These are phyloP conservation scores for Parathielavia appendiculata DNA, from an alignment of 495 filamentous ascomycete species.

Conservation along the genomic window DNA sequence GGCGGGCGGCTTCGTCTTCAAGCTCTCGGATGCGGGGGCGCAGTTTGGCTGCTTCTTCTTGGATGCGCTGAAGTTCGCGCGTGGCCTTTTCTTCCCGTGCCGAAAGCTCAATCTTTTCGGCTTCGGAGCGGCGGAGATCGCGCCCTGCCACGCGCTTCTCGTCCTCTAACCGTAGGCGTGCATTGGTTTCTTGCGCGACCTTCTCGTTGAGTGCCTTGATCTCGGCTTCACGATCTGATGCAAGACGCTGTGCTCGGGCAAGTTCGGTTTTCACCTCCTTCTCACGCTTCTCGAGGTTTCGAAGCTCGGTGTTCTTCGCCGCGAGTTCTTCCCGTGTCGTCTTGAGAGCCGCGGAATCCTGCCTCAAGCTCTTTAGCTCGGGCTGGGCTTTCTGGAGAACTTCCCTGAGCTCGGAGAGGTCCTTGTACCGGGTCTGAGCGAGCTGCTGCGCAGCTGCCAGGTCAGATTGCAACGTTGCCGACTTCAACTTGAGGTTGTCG, in stretches of 20 bases:
- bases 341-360: slow-evolving; percentile 69
- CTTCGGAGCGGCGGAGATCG: slow-evolving; percentile 68
- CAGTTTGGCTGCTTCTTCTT: slow-evolving; percentile 62
- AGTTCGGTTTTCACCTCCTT: slow-evolving; percentile 74
- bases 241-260: slow-evolving; percentile 58
- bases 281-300: slow-evolving; percentile 69
- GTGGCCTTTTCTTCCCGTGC: slow-evolving; percentile 63
- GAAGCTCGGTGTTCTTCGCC: slow-evolving; percentile 62
- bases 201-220: slow-evolving; percentile 70
- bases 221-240: slow-evolving; percentile 69
- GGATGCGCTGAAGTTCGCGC: slow-evolving; percentile 61
- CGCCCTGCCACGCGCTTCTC: slow-evolving; percentile 61
- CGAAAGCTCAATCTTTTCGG: slow-evolving; percentile 68
- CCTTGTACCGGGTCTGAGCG: slow-evolving; percentile 80
- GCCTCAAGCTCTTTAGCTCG: slow-evolving; percentile 68
- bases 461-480: slow-evolving; percentile 70
- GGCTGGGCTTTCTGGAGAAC: slow-evolving; percentile 80
- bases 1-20: slow-evolving; percentile 61
- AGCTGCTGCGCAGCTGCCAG: slow-evolving; percentile 80
- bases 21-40: slow-evolving; percentile 61
- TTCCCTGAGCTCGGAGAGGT: slow-evolving; percentile 71
- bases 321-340: slow-evolving; percentile 64
- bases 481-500: slow-evolving; percentile 66
- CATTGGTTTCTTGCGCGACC: slow-evolving; percentile 66
- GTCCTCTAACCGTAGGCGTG: slow-evolving; percentile 70